Evolutionary conservation across 2,329 filamentous ascomycete genomes (phyloP), one percentile per base, ranked within the genome.

Genomic region (Xylariaceae sp.): DNA sequence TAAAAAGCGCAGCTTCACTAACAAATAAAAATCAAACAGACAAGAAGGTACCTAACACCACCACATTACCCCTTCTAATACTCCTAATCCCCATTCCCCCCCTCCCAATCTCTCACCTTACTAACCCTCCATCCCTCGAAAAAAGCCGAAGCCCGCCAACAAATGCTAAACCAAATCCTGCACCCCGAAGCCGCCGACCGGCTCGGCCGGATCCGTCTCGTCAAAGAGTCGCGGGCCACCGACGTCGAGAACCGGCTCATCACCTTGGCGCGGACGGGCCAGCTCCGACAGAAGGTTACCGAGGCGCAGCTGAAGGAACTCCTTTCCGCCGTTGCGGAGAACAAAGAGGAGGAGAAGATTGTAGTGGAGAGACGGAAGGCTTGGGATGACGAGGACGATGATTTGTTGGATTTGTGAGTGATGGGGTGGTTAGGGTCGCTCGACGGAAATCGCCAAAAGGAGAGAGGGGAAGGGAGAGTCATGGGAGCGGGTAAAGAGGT

Each of bases 251-350:
- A 96, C 81, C 79, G 94, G 47, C 84, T 99, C 54, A 93, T 99
- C 75, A 92, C 89, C 87, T 85, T 99, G 56, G 94, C 95, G 56
- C 87, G 92, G 69, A 85, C 88, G 21, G 93, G 94, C 21, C 95
- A 98, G 79, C 80, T 99, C 67, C 82, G 91, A 52, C 79, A 86
- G 61, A 96, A 96, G 74, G 92, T 99, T 43, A 94, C 90, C 1
- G 95, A 99, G 76, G 87, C 88, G 45, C 93, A 98, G 79, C 82
- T 99, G 69, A 97, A 98, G 80, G 92, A 96, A 65, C 82, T 99
- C 55, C 78, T 99, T 63, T 90, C 87, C 62, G 91, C 92, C 14
- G 85, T 97, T 58, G 88, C 91, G 21, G 92, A 96, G 70, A 89
- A 86, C 65, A 82, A 87, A 76, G 83, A 87, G 76, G 85, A 91